Percentiles rank a stretch among this genome's conserved stretches.
phyloP scores from a whole-genome alignment of 352 stramenopile species.

The Phytophthora sp. region DNA sequence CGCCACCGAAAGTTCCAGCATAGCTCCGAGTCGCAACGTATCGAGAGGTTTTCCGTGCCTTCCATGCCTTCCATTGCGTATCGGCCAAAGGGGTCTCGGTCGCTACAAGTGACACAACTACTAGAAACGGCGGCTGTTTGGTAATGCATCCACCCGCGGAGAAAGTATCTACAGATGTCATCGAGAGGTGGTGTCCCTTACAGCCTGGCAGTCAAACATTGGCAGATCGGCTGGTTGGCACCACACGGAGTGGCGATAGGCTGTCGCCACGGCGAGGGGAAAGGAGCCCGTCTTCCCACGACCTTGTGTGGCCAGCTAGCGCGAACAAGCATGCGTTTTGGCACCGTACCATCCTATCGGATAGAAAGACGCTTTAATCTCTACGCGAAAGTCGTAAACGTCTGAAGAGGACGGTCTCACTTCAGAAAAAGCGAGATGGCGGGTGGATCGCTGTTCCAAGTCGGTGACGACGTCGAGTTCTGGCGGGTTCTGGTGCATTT shows the following conservation, averaged over 20 bases:
- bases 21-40: not conserved
- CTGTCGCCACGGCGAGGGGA: constrained; percentile 5
- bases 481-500: constrained; percentile 51
- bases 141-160: not conserved
- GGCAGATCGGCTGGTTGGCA: constrained; percentile 4
- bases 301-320: constrained; percentile 8
- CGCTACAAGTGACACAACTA: too few species aligned
- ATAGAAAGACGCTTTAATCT: constrained; percentile 16
- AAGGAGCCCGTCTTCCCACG: constrained; percentile 11
- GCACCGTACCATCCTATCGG: constrained; percentile 16
- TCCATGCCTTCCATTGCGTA: too few species aligned
- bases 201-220: constrained; percentile 2
- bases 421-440: constrained; percentile 19
- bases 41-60: not conserved
- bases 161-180: not conserved
- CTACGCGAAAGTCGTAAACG: constrained; percentile 2
- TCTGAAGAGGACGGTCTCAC: constrained; percentile 12
- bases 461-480: constrained; percentile 61
- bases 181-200: too few species aligned
- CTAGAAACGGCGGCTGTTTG: not conserved
- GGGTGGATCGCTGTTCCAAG: constrained; percentile 52
- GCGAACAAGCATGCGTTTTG: constrained; percentile 1
- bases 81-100: too few species aligned
- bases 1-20: constrained; percentile 20
- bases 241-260: constrained; percentile 17